Percentiles rank a stretch among this genome's conserved stretches.
Conservation (phyloP, 208 protist species). For the Crithidia brevicula region DNA sequence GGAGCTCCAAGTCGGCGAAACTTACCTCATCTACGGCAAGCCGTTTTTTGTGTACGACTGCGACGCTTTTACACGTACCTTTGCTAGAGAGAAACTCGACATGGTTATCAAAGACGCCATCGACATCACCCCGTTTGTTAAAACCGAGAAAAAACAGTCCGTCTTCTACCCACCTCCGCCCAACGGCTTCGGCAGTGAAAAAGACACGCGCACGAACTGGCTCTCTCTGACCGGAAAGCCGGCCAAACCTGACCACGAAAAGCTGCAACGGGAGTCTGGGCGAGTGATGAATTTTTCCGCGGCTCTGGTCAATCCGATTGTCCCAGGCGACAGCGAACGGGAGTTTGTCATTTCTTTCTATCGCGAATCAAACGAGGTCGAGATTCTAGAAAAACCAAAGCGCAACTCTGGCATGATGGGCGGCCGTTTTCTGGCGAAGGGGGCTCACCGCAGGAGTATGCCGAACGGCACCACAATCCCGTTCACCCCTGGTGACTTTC, state of each 20-base stretch:
- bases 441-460: slow-evolving; percentile 68
- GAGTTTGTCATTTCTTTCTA: slow-evolving; percentile 92
- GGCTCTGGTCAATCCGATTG: slow-evolving; percentile 57
- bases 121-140: slow-evolving; percentile 71
- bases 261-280: slow-evolving; percentile 68
- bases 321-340: slow-evolving; percentile 71
- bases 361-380: slow-evolving; percentile 86
- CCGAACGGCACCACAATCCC: slow-evolving; percentile 65
- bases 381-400: slow-evolving; percentile 82
- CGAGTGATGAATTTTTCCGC: slow-evolving; percentile 89
- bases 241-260: slow-evolving; percentile 61
- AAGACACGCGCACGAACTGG: slow-evolving; percentile 83
- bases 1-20: slow-evolving; percentile 84
- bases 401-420: slow-evolving; percentile 90
- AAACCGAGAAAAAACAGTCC: slow-evolving; percentile 39
- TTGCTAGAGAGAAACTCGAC: slow-evolving; percentile 61
- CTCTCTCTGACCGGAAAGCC: slow-evolving; percentile 79
- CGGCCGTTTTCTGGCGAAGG: slow-evolving; percentile 90
- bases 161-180: slow-evolving; percentile 90
- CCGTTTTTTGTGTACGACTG: slow-evolving; percentile 89
- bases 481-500: slow-evolving; percentile 73
- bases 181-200: slow-evolving; percentile 90
- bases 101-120: slow-evolving; percentile 53
- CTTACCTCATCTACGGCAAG: slow-evolving; percentile 84
- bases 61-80: slow-evolving; percentile 71